Percentiles rank a stretch among this genome's conserved stretches.
These are phyloP conservation scores for Xylariaceae sp. DNA, from an alignment of 2,329 filamentous ascomycete genomes.

Conservation along the genomic window DNA sequence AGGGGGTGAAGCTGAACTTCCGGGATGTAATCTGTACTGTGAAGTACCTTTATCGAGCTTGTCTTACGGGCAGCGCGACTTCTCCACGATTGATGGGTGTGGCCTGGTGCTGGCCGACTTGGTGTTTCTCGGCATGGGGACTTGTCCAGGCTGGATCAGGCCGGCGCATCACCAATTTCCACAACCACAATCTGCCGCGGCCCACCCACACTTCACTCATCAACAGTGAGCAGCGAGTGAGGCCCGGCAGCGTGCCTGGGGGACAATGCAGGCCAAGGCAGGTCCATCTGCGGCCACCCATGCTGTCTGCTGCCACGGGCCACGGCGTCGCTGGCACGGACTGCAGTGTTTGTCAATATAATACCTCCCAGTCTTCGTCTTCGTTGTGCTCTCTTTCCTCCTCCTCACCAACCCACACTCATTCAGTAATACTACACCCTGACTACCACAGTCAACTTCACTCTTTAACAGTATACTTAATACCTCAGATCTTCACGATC, in stretches of 20 bases:
- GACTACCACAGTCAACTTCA: slow-evolving; percentile 58
- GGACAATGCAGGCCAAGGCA: background rate
- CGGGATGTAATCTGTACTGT: background rate
- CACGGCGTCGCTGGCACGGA: too few relatives aligned
- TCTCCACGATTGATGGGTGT: background rate
- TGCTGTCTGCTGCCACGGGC: slow-evolving; percentile 40
- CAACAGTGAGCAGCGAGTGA: slow-evolving; percentile 10
- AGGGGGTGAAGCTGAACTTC: background rate
- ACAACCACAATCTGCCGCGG: background rate
- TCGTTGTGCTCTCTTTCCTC: slow-evolving; percentile 30
- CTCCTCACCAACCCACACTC: slow-evolving; percentile 51
- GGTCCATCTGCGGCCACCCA: background rate
- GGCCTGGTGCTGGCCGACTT: background rate
- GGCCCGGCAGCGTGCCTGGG: too few relatives aligned
- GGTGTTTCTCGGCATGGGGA: background rate
- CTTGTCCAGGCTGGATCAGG: too few relatives aligned
- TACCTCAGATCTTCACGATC: slow-evolving; percentile 32
- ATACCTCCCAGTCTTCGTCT: slow-evolving; percentile 36
- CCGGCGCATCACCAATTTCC: too few relatives aligned
- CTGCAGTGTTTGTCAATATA: slow-evolving; percentile 29
- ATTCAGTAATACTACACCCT: slow-evolving; percentile 43
- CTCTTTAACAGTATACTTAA: slow-evolving; percentile 46
- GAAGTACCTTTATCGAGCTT: background rate
- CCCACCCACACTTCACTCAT: slow-evolving; percentile 17
- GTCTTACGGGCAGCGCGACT: background rate